These are phyloP conservation scores for Alternaria infectoria DNA, from an alignment of 2,329 filamentous ascomycete genomes.

Conservation along the genomic window DNA sequence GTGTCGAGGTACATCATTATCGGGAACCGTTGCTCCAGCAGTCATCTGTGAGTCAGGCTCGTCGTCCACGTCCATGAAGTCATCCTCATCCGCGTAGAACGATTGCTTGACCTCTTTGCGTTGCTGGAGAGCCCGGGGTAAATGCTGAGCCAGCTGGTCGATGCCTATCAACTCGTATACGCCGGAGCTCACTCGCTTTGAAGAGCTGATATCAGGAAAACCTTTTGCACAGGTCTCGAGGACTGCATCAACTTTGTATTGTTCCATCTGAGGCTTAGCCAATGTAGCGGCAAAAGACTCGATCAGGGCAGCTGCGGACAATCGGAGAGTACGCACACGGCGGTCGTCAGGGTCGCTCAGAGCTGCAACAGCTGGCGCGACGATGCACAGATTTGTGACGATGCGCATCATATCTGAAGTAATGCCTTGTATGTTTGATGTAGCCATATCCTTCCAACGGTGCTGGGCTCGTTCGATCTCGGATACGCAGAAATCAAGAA, in stretches of 20 bases:
- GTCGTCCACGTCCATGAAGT: conserved; percentile 72
- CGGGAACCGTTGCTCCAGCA: conserved; percentile 48
- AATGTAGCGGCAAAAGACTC: conserved; percentile 45
- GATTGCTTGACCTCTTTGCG: conserved; percentile 41
- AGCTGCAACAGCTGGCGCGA: conserved; percentile 43
- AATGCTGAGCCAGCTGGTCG: conserved; percentile 38
- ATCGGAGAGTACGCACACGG: conserved; percentile 29
- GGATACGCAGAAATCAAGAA: conserved; percentile 55
- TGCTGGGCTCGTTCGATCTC: conserved; percentile 55
- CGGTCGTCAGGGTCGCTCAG: conserved; percentile 27
- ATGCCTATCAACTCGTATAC: conserved; percentile 41
- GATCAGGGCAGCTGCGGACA: conserved; percentile 27
- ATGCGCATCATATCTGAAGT: conserved; percentile 59
- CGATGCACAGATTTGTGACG: conserved; percentile 57
- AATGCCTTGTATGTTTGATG: conserved; percentile 54
- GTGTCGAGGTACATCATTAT: conserved; percentile 56
- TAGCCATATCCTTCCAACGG: conserved; percentile 51
- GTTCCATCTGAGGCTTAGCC: conserved; percentile 46
- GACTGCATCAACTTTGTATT: conserved; percentile 53
- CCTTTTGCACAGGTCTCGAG: conserved; percentile 45
- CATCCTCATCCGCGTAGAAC: conserved; percentile 49
- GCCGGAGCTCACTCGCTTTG: conserved; percentile 17
- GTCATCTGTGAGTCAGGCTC: conserved; percentile 68
- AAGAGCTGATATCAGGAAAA: conserved; percentile 34
- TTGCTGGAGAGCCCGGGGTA: conserved; percentile 38